Percentiles rank a stretch among this genome's conserved stretches.
Conservation (phyloP, 768 basidiomycete species). For the Auriscalpium vulgare region DNA sequence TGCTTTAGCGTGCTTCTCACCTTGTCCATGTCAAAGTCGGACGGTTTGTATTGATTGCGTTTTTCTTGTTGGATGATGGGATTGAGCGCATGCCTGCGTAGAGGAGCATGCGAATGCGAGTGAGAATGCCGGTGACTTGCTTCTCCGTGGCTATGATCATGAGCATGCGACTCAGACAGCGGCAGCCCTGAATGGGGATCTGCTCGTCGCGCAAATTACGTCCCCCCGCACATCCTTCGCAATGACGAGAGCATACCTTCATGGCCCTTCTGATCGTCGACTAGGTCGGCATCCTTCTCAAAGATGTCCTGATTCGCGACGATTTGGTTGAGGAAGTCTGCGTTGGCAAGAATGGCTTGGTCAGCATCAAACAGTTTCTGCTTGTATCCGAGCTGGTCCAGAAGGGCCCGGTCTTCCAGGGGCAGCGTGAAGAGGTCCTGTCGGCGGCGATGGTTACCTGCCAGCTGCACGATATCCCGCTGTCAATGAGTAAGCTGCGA, state of each 20-base stretch:
- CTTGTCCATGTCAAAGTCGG: slow-evolving; percentile 83
- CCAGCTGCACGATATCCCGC: slow-evolving; percentile 29
- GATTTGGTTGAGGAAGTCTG: slow-evolving; percentile 67
- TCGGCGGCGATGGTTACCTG: slow-evolving; percentile 57
- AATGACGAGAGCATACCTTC: no score
- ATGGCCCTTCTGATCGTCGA: no score
- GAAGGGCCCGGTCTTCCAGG: slow-evolving; percentile 56
- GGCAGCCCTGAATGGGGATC: no score
- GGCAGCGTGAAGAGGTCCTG: slow-evolving; percentile 74
- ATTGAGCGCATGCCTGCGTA: slow-evolving; percentile 20
- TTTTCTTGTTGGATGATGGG: slow-evolving; percentile 16
- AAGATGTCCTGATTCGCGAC: slow-evolving; percentile 80
- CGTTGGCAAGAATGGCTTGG: slow-evolving; percentile 71
- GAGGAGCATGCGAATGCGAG: slow-evolving; percentile 28
- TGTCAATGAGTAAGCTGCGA: neutral
- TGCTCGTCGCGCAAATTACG: no score
- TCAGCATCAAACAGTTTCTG: slow-evolving; percentile 76
- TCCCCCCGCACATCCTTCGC: no score
- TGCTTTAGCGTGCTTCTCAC: slow-evolving; percentile 88
- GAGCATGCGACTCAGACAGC: neutral
- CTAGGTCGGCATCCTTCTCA: slow-evolving; percentile 36
- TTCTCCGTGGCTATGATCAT: slow-evolving; percentile 6
- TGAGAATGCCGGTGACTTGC: slow-evolving; percentile 14
- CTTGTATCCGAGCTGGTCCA: slow-evolving; percentile 65
- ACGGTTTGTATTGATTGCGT: slow-evolving; percentile 35